These are phyloP conservation scores for Aspergillus conjunctus DNA, from an alignment of 495 filamentous ascomycete species.

Conservation along the genomic window DNA sequence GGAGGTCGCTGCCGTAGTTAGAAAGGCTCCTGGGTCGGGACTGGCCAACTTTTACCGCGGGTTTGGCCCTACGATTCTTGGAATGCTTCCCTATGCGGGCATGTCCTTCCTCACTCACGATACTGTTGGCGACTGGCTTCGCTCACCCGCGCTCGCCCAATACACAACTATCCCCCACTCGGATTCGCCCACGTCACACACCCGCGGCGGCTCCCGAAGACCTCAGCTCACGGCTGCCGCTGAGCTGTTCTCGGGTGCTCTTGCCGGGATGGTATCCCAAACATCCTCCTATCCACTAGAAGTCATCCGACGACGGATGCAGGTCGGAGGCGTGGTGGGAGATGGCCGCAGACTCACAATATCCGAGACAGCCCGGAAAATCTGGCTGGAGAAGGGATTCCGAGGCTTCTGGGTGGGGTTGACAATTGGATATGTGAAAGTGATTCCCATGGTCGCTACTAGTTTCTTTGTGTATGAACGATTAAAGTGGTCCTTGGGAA, in stretches of 20 bases:
- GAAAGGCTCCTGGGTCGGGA: conserved; percentile 61
- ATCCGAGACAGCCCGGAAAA: conserved; percentile 71
- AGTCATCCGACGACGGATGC: conserved; percentile 89
- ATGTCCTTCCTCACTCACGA: conserved; percentile 98
- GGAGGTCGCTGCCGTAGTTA: conserved; percentile 40
- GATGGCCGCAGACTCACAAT: conserved; percentile 80
- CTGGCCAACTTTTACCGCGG: conserved; percentile 92
- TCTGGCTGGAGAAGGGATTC: conserved; percentile 74
- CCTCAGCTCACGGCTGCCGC: conserved; percentile 66
- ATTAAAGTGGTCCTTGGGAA: conserved; percentile 71
- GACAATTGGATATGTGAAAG: conserved; percentile 92
- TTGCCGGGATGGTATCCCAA: conserved; percentile 86
- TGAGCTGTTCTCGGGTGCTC: conserved; percentile 78
- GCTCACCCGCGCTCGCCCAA: conserved; percentile 60
- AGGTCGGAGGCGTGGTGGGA: conserved; percentile 91
- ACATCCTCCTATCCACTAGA: conserved; percentile 92
- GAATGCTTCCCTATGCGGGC: conserved; percentile 96
- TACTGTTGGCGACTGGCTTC: conserved; percentile 77
- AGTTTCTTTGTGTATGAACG: conserved; percentile 81
- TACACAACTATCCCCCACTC: conserved; percentile 65
- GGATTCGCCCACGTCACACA: conserved; percentile 22
- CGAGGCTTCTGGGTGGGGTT: conserved; percentile 90
- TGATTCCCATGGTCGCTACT: conserved; percentile 86
- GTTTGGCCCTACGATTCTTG: conserved; percentile 83
- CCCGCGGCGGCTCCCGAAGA: conserved; percentile 33